phyloP scores from a whole-genome alignment of 768 basidiomycete genomes.

The Psilocybe cubensis region DNA sequence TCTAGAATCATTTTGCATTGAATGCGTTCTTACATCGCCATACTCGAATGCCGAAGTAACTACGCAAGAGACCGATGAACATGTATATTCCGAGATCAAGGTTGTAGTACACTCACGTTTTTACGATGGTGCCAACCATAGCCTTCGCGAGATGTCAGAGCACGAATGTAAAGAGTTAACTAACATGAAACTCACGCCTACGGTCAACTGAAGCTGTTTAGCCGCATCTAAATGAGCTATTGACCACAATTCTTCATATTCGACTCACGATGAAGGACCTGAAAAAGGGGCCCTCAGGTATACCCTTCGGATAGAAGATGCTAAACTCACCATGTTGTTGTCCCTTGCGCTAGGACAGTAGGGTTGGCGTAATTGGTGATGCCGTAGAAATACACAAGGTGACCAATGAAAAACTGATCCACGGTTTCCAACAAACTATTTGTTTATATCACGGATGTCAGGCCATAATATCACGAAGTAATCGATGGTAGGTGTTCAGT shows the following conservation, averaged over 20 bases:
- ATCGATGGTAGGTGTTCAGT: background rate
- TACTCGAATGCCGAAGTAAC: conserved; percentile 61
- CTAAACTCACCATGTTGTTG: conserved; percentile 48
- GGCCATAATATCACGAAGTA: background rate
- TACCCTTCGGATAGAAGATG: background rate
- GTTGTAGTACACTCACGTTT: conserved; percentile 34
- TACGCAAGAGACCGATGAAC: conserved; percentile 25
- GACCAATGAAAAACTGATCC: conserved; percentile 61
- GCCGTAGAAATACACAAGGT: conserved; percentile 59
- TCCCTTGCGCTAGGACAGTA: conserved; percentile 35
- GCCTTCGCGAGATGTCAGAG: conserved; percentile 40
- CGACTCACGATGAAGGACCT: conserved; percentile 59
- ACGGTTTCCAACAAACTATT: conserved; percentile 52
- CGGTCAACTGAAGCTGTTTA: conserved; percentile 47
- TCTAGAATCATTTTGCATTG: background rate
- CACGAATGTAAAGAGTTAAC: background rate
- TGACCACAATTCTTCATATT: background rate
- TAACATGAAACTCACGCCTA: conserved; percentile 37
- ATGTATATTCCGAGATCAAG: conserved; percentile 21
- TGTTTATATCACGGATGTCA: background rate
- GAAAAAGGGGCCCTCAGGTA: background rate
- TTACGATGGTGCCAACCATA: conserved; percentile 61
- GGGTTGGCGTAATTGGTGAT: conserved; percentile 48
- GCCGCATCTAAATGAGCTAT: background rate
- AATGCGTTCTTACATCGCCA: conserved; percentile 56